A percentile compares a stretch with the other conserved stretches of the same genome.
These are phyloP conservation scores for Wickerhamiella sergipiensis DNA, from an alignment of 805 yeast genomes.

Conservation along the genomic window DNA sequence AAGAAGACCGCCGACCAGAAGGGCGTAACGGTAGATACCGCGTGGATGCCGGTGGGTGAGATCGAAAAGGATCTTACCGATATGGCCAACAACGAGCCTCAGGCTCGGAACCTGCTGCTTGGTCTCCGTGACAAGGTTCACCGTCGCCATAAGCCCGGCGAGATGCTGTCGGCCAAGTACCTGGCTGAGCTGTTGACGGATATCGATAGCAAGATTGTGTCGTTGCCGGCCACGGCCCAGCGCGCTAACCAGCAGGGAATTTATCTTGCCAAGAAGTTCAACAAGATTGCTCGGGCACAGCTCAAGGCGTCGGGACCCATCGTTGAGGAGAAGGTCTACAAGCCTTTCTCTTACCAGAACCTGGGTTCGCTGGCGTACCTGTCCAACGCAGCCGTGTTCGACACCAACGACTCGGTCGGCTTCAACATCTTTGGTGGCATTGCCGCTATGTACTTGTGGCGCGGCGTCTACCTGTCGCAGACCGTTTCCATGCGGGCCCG, in stretches of 20 bases:
- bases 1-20: constrained; percentile 32
- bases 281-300: constrained; percentile 30
- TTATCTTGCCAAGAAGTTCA: constrained; percentile 47
- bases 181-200: constrained; percentile 37
- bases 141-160: constrained; percentile 12
- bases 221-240: constrained; percentile 64
- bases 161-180: constrained; percentile 34
- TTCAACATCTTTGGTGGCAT: constrained; percentile 51
- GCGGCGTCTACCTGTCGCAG: constrained; percentile 56
- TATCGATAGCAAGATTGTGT: constrained; percentile 48
- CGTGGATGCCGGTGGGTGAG: constrained; percentile 10
- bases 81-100: constrained; percentile 14
- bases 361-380: constrained; percentile 56
- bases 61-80: constrained; percentile 9
- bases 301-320: constrained; percentile 27
- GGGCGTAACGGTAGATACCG: constrained; percentile 18
- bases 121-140: constrained; percentile 14
- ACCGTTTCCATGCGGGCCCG: constrained; percentile 52
- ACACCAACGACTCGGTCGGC: constrained; percentile 34
- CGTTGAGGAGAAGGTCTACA: constrained; percentile 42
- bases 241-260: constrained; percentile 60
- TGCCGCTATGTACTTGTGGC: constrained; percentile 60
- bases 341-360: constrained; percentile 50
- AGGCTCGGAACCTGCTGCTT: constrained; percentile 15
- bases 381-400: constrained; percentile 60